A percentile compares a stretch with the other conserved stretches of the same genome.
Conservation (phyloP, 371 early-diverging fungal species). For the Mortierella sp. region DNA sequence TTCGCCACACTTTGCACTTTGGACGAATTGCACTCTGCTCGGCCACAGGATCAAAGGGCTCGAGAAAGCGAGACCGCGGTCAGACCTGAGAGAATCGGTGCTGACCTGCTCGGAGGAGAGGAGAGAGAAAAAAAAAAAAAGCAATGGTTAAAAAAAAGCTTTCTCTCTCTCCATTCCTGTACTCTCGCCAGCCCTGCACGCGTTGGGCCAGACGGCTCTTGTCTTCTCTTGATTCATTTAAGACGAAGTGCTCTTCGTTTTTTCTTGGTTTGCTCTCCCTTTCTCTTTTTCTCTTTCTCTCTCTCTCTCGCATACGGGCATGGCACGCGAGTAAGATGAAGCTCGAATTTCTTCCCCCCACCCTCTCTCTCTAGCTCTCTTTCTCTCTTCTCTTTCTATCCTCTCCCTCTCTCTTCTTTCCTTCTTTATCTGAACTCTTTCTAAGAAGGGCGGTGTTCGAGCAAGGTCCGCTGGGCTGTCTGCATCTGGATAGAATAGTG, state of each 20-base stretch:
- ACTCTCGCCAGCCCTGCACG: no score
- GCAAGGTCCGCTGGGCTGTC: no score
- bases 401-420: neutral
- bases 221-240: no score
- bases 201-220: neutral
- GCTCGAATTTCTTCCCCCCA: neutral
- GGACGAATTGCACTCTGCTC: neutral
- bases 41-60: neutral
- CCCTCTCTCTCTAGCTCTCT: neutral
- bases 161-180: no score
- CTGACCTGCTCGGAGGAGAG: no score
- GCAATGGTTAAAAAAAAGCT: no score
- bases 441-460: no score
- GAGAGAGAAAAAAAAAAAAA: no score
- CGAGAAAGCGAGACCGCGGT: no score
- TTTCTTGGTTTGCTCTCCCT: neutral
- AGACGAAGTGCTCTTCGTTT: neutral
- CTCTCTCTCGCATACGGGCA: conserved; percentile 1
- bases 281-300: neutral
- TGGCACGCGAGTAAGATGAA: neutral
- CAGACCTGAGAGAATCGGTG: no score
- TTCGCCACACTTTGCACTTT: neutral
- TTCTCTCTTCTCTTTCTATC: neutral
- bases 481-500: no score
- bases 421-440: neutral